phyloP scores from a whole-genome alignment of 1,284 basidiomycete species.

The Trichosporon ovoides region DNA sequence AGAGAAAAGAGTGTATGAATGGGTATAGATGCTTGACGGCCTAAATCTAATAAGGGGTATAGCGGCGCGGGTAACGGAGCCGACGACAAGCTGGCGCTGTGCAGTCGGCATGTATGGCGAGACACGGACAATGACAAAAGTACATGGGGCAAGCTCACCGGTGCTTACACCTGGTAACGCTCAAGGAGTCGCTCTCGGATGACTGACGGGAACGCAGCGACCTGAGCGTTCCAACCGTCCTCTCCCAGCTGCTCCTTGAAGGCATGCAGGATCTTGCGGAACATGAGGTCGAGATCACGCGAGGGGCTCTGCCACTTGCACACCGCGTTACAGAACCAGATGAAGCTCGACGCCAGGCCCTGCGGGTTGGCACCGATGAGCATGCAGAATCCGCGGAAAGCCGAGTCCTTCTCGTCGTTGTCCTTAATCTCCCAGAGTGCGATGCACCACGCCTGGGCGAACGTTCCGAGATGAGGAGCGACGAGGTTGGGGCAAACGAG shows the following conservation, averaged over 20 bases:
- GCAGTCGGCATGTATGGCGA: not conserved
- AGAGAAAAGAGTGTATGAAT: slow-evolving; percentile 18
- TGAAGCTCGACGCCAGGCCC: slow-evolving; percentile 78
- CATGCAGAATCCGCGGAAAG: slow-evolving; percentile 94
- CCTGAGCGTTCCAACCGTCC: slow-evolving; percentile 38
- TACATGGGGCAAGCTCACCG: slow-evolving; percentile 1
- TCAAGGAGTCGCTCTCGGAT: slow-evolving; percentile 44
- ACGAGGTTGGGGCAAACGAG: slow-evolving; percentile 84
- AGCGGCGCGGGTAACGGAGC: slow-evolving; percentile 19
- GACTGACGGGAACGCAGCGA: slow-evolving; percentile 40
- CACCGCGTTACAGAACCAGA: slow-evolving; percentile 97
- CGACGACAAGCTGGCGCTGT: not conserved
- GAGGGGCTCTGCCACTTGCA: slow-evolving; percentile 88
- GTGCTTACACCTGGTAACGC: slow-evolving; percentile 43
- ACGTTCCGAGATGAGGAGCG: slow-evolving; percentile 82
- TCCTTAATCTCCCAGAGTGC: slow-evolving; percentile 97
- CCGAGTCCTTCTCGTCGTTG: slow-evolving; percentile 99
- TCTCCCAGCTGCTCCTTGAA: slow-evolving; percentile 44
- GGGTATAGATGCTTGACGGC: slow-evolving; percentile 25
- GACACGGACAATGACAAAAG: not conserved
- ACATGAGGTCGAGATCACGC: slow-evolving; percentile 81
- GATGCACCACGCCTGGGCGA: slow-evolving; percentile 94
- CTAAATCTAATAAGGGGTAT: slow-evolving; percentile 24
- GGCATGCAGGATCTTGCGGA: slow-evolving; percentile 55
- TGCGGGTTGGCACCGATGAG: slow-evolving; percentile 90